Base-by-base conservation (phyloP, 148 eudicot genomes). In the Diospyros lotus region DNA sequence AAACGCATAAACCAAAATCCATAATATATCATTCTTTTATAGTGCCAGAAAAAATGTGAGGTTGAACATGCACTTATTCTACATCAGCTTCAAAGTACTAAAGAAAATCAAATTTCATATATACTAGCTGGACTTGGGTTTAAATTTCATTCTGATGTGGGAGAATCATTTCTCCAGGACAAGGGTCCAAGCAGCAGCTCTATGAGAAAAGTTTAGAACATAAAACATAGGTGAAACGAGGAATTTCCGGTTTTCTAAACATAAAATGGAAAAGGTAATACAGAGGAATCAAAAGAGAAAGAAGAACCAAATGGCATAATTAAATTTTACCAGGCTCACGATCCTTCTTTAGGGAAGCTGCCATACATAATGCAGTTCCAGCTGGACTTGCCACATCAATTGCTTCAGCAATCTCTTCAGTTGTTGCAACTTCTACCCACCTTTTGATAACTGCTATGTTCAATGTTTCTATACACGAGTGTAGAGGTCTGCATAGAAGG, bases 311-410 rank as follows among this genome's bases (percentile, higher is more conserved):
- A 55, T 6, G 39, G 43, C 18, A 10, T 17, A 72, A 44, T 44
- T 52, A 2, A 59, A 63, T 39, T 62, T 28, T 84, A 93, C 98
- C 93, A 73, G 84, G 75, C 84, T 90, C 96, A 50, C 84, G 98
- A 77, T 93, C 92, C 84, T 93, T 93, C 90, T 89, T 93, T 53
- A 87, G 75, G 73, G 92, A 83, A 81, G 98, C 92, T 81, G 98
- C 96, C 90, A 93, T 90, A 82, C 93, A 90, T 83, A 93, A 82
- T 50, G 96, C 93, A 77, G 98, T 87, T 60, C 98, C 98, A 56
- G 76, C 76, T 76, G 89, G 85, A 77, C 96, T 86, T 65, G 76
- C 86, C 58, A 93, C 78, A 75, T 93, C 92, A 68, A 93, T 93
- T 76, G 96, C 92, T 76, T 80, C 85, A 15, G 84, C 83, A 66